These are phyloP conservation scores for Talaromyces piceae DNA, from an alignment of 2,329 filamentous ascomycete genomes.

Conservation along the genomic window DNA sequence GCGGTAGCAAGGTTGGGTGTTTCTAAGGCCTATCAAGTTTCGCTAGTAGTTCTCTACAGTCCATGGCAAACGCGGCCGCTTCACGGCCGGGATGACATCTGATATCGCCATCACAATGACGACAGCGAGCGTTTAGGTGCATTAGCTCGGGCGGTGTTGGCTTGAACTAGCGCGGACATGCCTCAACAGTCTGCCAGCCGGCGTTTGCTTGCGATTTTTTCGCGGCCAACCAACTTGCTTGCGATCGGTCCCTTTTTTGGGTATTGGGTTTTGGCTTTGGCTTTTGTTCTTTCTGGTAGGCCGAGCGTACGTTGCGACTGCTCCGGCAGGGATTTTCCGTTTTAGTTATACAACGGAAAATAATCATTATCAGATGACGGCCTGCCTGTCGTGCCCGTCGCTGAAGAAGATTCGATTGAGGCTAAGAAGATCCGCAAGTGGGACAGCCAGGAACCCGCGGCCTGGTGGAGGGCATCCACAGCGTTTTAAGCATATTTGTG, in stretches of 20 bases:
- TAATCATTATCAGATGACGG: background rate
- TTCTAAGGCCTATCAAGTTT: background rate
- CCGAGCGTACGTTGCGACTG: no score
- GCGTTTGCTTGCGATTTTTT: background rate
- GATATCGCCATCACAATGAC: background rate
- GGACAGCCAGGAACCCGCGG: slow-evolving; percentile 2
- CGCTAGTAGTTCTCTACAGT: no score
- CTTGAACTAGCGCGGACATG: background rate
- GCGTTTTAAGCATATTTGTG: slow-evolving; percentile 2
- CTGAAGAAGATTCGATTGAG: background rate
- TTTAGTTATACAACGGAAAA: background rate
- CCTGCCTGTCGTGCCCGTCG: background rate
- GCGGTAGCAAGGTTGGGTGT: no score
- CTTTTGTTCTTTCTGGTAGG: no score
- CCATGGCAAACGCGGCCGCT: no score
- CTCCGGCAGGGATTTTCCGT: no score
- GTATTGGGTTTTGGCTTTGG: no score
- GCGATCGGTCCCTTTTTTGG: no score
- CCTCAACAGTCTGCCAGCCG: background rate
- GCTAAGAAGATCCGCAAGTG: background rate
- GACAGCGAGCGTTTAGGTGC: background rate
- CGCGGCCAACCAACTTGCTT: background rate
- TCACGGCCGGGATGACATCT: no score
- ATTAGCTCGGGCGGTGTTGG: background rate
- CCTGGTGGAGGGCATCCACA: background rate